These are phyloP conservation scores for Pseudogymnoascus sp. DNA, from an alignment of 2,329 filamentous ascomycete genomes.

Conservation along the genomic window DNA sequence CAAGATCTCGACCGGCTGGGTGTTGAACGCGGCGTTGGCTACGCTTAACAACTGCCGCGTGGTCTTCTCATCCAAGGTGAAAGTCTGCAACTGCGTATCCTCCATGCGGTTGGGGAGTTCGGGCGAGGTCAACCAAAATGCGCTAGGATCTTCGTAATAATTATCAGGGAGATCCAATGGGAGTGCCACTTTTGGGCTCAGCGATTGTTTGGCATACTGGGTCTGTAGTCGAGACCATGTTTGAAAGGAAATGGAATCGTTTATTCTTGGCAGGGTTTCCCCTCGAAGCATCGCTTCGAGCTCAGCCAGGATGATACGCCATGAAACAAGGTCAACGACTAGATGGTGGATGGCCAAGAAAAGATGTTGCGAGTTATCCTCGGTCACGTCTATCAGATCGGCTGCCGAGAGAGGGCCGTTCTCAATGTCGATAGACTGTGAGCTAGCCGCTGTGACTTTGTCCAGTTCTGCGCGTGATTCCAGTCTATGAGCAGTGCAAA, in stretches of 20 bases:
- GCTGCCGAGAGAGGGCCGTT: constrained; percentile 16
- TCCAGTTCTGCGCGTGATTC: neutral
- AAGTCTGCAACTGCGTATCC: constrained; percentile 27
- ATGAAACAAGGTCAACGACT: constrained; percentile 30
- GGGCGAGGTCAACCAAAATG: neutral
- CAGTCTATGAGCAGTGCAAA: neutral
- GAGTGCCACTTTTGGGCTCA: constrained; percentile 23
- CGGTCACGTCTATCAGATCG: constrained; percentile 16
- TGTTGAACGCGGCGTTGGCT: constrained; percentile 26
- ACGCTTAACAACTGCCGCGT: constrained; percentile 20
- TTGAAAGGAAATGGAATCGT: constrained; percentile 27
- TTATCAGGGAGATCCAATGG: constrained; percentile 19
- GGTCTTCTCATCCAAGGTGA: constrained; percentile 36
- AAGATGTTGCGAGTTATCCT: constrained; percentile 7
- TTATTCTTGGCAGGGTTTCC: neutral
- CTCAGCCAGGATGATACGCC: constrained; percentile 20
- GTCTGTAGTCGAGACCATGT: constrained; percentile 29
- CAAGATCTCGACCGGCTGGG: constrained; percentile 33
- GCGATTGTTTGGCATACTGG: constrained; percentile 21
- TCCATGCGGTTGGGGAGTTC: constrained; percentile 11
- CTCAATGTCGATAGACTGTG: constrained; percentile 21
- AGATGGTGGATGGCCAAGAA: constrained; percentile 21
- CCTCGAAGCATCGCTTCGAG: neutral
- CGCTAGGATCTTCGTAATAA: neutral
- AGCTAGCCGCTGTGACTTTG: constrained; percentile 16